phyloP scores from a whole-genome alignment of 768 basidiomycete species.

The Lenzites betulinus region DNA sequence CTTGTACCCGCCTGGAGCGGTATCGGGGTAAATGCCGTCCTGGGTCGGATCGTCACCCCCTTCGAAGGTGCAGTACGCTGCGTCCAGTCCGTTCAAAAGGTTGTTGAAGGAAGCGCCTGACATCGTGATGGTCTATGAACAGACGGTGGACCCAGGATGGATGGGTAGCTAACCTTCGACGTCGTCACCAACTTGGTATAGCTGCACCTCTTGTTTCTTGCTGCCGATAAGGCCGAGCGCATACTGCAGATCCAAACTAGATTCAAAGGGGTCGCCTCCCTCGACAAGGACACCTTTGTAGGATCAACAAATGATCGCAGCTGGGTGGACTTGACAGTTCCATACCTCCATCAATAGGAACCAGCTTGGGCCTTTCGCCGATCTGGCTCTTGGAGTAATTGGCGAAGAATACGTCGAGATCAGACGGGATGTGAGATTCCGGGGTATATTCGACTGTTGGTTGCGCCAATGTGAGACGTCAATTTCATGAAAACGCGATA shows the following conservation, averaged over 20 bases:
- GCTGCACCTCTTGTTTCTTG: conserved; percentile 24
- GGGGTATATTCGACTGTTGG: conserved; percentile 47
- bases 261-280: conserved; percentile 51
- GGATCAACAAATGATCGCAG: conserved; percentile 31
- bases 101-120: conserved; percentile 48
- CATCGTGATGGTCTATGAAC: too few species aligned
- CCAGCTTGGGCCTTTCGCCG: conserved; percentile 41
- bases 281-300: conserved; percentile 43
- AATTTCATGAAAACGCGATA: too few species aligned
- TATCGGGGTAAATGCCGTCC: conserved; percentile 48
- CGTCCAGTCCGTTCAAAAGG: conserved; percentile 47
- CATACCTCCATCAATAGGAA: conserved; percentile 39
- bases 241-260: conserved; percentile 74
- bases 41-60: conserved; percentile 45
- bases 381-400: conserved; percentile 45
- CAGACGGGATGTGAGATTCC: conserved; percentile 42
- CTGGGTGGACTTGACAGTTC: not conserved
- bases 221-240: conserved; percentile 48
- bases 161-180: conserved; percentile 17
- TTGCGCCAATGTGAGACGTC: too few species aligned
- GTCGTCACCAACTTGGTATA: conserved; percentile 30
- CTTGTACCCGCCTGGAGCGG: conserved; percentile 36
- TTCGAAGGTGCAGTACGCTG: conserved; percentile 44
- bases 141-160: too few species aligned
- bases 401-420: conserved; percentile 45